Evolutionary conservation across 2,329 filamentous ascomycete species (phyloP), one percentile per base, ranked within the genome.

Genomic region (Penicillium sumatraense): DNA sequence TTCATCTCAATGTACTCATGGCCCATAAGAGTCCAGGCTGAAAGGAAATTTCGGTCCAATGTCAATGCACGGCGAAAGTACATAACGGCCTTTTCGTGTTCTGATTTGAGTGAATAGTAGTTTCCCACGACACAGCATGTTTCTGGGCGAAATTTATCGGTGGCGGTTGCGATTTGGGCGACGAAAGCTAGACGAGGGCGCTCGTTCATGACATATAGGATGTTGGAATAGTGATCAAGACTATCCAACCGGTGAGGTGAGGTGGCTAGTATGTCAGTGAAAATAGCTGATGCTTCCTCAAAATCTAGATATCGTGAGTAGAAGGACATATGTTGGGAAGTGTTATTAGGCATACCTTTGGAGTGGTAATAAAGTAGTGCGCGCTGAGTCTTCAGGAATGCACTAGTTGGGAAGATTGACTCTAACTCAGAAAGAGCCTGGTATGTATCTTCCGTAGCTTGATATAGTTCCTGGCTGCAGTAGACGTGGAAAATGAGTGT

Each of bases 1-100:
- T 98, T 99, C 75, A 99, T 87, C 74, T 99, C 95, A 51, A 98
- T 92, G 66, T 97, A 99, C 73, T 99, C 95, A 73, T 99, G 95
- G 1, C 95, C 95, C 93, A 99, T 98, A 1, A 99, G 81, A 0
- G 95, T 99, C 95, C 95, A 99, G 1, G 95, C 95, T 0, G 92
- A 96, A 14, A 97, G 83, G 71, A 95, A 99, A 23, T 87, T 89
- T 9, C 93, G 87, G 70, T 99, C 95, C 0, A 99, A 81, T 0
- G 91, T 96, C 18, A 99, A 78, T 0, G 95, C 95, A 20, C 95
- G 88, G 3, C 95, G 89, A 79, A 99, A 99, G 75, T 98, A 98
- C 77, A 97, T 92, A 50, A 99, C 93, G 0, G 95, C 93, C 71
- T 99, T 99, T 72, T 99, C 95, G 72, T 99, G 95, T 72, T 96